Base-by-base conservation (phyloP, 192 early-diverging fungal species). In the Coemansia furcata region DNA sequence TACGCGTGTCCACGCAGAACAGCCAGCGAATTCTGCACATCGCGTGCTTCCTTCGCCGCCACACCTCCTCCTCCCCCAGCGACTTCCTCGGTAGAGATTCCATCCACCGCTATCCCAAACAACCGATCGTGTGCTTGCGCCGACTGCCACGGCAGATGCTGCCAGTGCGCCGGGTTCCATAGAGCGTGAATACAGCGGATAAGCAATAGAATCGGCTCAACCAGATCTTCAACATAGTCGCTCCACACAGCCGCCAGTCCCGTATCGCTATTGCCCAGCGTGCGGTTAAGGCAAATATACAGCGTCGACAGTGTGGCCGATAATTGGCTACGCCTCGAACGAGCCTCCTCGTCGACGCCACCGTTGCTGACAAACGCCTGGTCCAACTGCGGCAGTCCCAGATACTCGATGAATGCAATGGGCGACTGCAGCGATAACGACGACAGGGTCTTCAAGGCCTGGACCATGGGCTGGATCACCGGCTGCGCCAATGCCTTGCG, bases 171-270 rank as follows among this genome's bases (percentile, higher is more conserved):
- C 0, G 79, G 71, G 58, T 73, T 76, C 79, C 74, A 76, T 39
- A 82, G 58, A 11, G 71, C 68, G 26, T 82, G 79, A 42, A 82
- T 42, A 38, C 79, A 62, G 39, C 71, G 79, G 3, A 77, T 36
- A 3, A 73, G 61, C 49, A 61, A 62, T 59, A 76, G 47, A 7
- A 82, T 12, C 3, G 62, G 44, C n/a, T 67, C 67, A 19, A 52
- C 71, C 38, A 82, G 38, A 2, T 76, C 74, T 14, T 12, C 33
- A 0, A 59, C 62, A 33, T 63, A 68, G 36, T 82, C 79, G 68
- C 57, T 58, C 79, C 79, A 82, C 57, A 82, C 67, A 32, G 69
- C 59, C 3, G 68, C 61, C 71, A 76, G 49, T 12, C 30, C 32
- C 8, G 63, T 32, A 0, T 23, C 44, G 38, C 54, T 46, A 19